Evolutionary conservation across 2,329 filamentous ascomycete species (phyloP).

Genomic region (Epichloe aotearoae): DNA sequence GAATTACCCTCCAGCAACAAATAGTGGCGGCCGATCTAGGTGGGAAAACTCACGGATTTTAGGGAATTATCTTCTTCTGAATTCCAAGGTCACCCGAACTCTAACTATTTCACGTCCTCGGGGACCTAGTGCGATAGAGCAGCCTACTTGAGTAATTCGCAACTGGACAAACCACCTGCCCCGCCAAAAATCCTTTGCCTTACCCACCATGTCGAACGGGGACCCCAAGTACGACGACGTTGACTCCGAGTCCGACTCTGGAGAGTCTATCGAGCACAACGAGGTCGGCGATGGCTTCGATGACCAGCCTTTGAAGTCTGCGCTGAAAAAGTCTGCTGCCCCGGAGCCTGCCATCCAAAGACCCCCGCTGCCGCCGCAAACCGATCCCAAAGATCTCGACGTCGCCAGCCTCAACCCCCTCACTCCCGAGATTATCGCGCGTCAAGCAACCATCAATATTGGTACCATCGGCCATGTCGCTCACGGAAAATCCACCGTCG

Average conservation of each 20-base stretch:
- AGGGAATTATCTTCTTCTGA: background rate
- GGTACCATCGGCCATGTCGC: constrained; percentile 97
- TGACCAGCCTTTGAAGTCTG: constrained; percentile 64
- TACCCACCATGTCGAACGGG: constrained; percentile 38
- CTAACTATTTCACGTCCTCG: background rate
- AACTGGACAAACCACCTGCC: constrained; percentile 10
- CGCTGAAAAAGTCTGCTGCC: constrained; percentile 61
- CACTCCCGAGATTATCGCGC: constrained; percentile 91
- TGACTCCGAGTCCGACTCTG: constrained; percentile 56
- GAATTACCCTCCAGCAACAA: constrained; percentile 17
- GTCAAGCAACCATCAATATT: constrained; percentile 98
- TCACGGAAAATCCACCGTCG: constrained; percentile 96
- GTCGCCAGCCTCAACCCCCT: constrained; percentile 68
- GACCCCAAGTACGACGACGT: constrained; percentile 58
- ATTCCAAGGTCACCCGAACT: background rate
- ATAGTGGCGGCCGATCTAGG: background rate
- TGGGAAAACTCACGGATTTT: background rate
- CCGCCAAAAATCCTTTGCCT: constrained; percentile 11
- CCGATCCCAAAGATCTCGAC: constrained; percentile 80
- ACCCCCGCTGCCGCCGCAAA: constrained; percentile 64
- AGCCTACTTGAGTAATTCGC: background rate
- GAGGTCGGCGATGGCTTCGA: constrained; percentile 44
- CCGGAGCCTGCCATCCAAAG: constrained; percentile 41
- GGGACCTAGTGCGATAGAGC: background rate
- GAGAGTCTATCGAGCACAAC: constrained; percentile 50